Conservation (phyloP, 306 rosid genomes). For the Malus domestica region DNA sequence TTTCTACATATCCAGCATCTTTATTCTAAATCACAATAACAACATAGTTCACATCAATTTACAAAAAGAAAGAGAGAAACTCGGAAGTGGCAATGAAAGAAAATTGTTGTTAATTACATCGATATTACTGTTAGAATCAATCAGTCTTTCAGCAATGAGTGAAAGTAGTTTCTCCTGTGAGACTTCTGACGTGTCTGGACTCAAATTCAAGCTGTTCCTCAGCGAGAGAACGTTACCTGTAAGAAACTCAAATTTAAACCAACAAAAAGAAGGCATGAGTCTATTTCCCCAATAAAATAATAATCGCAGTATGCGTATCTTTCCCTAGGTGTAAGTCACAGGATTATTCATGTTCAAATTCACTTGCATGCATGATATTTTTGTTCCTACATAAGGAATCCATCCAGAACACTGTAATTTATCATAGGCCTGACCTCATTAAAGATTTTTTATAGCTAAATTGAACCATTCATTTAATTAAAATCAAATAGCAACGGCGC, state of each 20-base stretch:
- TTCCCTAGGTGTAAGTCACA: background rate
- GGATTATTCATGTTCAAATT: slow-evolving; percentile 2
- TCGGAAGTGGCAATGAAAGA: slow-evolving; percentile 1
- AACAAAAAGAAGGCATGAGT: background rate
- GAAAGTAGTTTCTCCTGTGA: slow-evolving; percentile 94
- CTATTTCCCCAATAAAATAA: background rate
- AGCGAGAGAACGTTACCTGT: slow-evolving; percentile 89
- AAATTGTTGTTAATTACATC: slow-evolving; percentile 40
- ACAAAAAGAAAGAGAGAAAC: slow-evolving; percentile 11
- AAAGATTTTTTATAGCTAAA: background rate
- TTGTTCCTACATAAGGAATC: background rate
- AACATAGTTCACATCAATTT: slow-evolving; percentile 10
- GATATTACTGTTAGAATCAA: slow-evolving; percentile 81
- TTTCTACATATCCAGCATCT: slow-evolving; percentile 78
- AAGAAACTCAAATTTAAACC: slow-evolving; percentile 15
- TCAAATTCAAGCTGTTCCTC: slow-evolving; percentile 68
- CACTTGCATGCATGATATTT: background rate
- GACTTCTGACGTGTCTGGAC: slow-evolving; percentile 73
- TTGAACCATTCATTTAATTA: background rate
- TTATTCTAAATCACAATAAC: slow-evolving; percentile 50
- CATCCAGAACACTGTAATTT: background rate
- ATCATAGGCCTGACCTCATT: background rate
- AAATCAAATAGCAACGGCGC: background rate
- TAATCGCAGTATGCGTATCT: background rate
- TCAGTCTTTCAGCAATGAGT: slow-evolving; percentile 77